phyloP scores from a whole-genome alignment of 2,329 filamentous ascomycete species.

The Monilinia laxa region DNA sequence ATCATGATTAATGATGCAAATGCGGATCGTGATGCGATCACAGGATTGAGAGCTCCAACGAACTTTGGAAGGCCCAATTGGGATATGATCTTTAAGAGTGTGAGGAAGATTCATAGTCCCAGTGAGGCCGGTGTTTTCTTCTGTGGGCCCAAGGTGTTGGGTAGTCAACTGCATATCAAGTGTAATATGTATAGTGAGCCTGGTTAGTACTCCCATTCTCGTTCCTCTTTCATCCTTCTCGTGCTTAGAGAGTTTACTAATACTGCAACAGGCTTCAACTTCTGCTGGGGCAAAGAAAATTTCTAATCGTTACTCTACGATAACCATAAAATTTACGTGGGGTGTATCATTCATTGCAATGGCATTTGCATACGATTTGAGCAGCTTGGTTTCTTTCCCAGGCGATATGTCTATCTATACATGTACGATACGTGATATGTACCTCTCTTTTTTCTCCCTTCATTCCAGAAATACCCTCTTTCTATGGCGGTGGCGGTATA shows the following conservation, averaged over 20 bases:
- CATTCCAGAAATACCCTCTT: too few species aligned
- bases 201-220: slow-evolving; percentile 55
- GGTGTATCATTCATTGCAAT: background rate
- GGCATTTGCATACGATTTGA: background rate
- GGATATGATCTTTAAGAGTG: slow-evolving; percentile 85
- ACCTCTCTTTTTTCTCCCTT: too few species aligned
- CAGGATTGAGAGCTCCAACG: slow-evolving; percentile 75
- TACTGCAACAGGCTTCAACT: slow-evolving; percentile 35
- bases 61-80: slow-evolving; percentile 87
- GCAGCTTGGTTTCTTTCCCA: background rate
- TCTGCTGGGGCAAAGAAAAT: slow-evolving; percentile 51
- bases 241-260: slow-evolving; percentile 19
- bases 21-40: slow-evolving; percentile 81
- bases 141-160: slow-evolving; percentile 78
- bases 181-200: slow-evolving; percentile 88
- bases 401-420: too few species aligned
- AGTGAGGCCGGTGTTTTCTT: slow-evolving; percentile 79
- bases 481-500: too few species aligned
- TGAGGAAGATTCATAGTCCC: slow-evolving; percentile 73
- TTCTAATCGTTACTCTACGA: slow-evolving; percentile 42
- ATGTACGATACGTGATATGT: too few species aligned
- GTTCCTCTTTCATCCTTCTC: background rate
- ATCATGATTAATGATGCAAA: slow-evolving; percentile 92
- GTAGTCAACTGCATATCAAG: slow-evolving; percentile 74
- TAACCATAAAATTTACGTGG: too few species aligned